These are phyloP conservation scores for Millerozyma miso DNA, from an alignment of 805 yeast species.

Conservation along the genomic window DNA sequence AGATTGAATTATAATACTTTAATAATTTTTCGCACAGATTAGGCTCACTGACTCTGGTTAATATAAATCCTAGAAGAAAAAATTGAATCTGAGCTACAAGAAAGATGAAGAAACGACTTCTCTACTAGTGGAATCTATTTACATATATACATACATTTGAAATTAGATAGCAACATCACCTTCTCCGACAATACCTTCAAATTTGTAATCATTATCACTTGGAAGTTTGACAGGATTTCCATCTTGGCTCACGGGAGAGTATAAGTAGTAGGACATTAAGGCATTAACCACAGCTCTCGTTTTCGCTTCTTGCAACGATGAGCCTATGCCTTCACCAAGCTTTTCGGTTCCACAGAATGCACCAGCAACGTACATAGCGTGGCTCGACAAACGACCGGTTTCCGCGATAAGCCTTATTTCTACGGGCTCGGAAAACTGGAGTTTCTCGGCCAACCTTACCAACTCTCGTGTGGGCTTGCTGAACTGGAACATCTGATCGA, in stretches of 20 bases:
- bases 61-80: no score
- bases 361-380: constrained; percentile 88
- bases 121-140: constrained; percentile 8
- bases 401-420: constrained; percentile 79
- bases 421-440: constrained; percentile 68
- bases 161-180: constrained; percentile 42
- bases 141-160: constrained; percentile 14
- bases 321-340: constrained; percentile 92
- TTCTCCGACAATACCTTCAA: constrained; percentile 37
- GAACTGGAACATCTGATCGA: constrained; percentile 72
- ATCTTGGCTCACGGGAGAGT: constrained; percentile 61
- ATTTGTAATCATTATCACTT: constrained; percentile 46
- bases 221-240: constrained; percentile 50
- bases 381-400: constrained; percentile 81
- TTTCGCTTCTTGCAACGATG: constrained; percentile 86
- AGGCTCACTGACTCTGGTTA: neutral
- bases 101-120: no score
- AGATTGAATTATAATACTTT: neutral
- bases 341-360: constrained; percentile 79
- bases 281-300: constrained; percentile 90
- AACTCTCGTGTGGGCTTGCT: constrained; percentile 84
- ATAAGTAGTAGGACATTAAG: constrained; percentile 86
- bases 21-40: neutral
- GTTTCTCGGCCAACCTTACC: constrained; percentile 69
- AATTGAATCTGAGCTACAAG: no score